A percentile compares a stretch with the other conserved stretches of the same genome.
These are phyloP conservation scores for Wickerhamomyces mucosus DNA, from an alignment of 805 yeast species.

Conservation along the genomic window DNA sequence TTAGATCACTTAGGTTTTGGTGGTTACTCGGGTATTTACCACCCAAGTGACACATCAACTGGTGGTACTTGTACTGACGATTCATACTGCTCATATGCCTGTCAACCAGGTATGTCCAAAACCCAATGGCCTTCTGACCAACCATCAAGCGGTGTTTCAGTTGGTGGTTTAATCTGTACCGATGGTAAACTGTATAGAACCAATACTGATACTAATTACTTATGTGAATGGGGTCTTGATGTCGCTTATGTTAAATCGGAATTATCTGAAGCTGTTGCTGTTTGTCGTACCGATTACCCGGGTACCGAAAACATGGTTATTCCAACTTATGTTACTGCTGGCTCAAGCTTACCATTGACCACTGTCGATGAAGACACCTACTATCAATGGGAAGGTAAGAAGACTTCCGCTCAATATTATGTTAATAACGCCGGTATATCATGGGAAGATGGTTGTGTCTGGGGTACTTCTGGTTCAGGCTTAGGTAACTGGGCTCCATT, in stretches of 20 bases:
- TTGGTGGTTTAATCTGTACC: conserved; percentile 87
- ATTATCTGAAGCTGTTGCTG: conserved; percentile 59
- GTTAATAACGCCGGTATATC: conserved; percentile 95
- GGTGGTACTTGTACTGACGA: conserved; percentile 72
- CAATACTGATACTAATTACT: conserved; percentile 50
- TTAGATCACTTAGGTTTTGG: conserved; percentile 67
- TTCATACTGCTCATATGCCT: conserved; percentile 91
- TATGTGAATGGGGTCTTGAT: conserved; percentile 82
- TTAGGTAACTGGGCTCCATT: conserved; percentile 98
- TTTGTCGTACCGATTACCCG: conserved; percentile 98
- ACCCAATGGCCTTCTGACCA: conserved; percentile 92
- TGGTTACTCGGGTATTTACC: conserved; percentile 69
- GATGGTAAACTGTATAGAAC: conserved; percentile 76
- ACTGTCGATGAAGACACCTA: conserved; percentile 73
- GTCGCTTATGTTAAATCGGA: conserved; percentile 62
- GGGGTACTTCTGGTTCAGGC: conserved; percentile 77
- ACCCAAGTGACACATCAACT: conserved; percentile 50
- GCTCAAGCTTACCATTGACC: conserved; percentile 54
- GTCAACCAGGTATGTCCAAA: conserved; percentile 98
- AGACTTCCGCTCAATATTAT: conserved; percentile 92
- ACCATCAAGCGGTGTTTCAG: conserved; percentile 80
- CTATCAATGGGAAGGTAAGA: conserved; percentile 72
- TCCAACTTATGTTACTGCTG: conserved; percentile 77
- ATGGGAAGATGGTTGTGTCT: conserved; percentile 82
- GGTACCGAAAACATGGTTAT: conserved; percentile 98